Base-by-base conservation (phyloP, 768 basidiomycete genomes). In the Mycena vulgaris region DNA sequence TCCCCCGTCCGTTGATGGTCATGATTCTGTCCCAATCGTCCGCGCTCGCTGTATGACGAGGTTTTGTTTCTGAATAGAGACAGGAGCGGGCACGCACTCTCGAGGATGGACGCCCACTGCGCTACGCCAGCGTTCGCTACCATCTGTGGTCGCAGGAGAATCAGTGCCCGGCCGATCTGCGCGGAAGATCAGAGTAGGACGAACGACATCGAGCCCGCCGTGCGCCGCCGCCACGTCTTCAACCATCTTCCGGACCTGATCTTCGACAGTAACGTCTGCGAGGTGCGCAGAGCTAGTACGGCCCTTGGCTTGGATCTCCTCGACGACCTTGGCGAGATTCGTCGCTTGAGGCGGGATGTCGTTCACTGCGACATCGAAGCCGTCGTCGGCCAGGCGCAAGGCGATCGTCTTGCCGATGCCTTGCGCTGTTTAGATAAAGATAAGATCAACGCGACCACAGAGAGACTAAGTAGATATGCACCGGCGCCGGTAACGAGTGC, bases 121-220 rank as follows among this genome's bases (percentile, higher is more conserved):
- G 68, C 61, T 48, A 77, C 65, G 7, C 78, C 78, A 7, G 78
- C 78, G 65, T 79, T 79, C 21, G 78, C 78, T 2, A 79, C 74
- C 78, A 79, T 77, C 75, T 61, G 16, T 30, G 28, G 8, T 30
- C 27, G 14, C 27, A 16, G 14, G 21, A 2, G 19, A 16, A 51
- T 16, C 21, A 51, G 7, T 19, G 17, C 30, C n/a, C 11, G 5
- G 2, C 3, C 2, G 5, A 19, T 25, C 49, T n/a, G n/a, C n/a
- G n/a, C n/a, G n/a, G n/a, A n/a, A n/a, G n/a, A n/a, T 58, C 14
- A 16, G n/a, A 7, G 1, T 5, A 5, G 5, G 45, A 39, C 6
- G 45, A n/a, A n/a, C n/a, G n/a, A n/a, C n/a, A n/a, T n/a, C n/a
- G n/a, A n/a, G n/a, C n/a, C n/a, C n/a, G n/a, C n/a, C n/a, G n/a